phyloP scores from a whole-genome alignment of 2,329 filamentous ascomycete species.

The Penicillium crustosum region DNA sequence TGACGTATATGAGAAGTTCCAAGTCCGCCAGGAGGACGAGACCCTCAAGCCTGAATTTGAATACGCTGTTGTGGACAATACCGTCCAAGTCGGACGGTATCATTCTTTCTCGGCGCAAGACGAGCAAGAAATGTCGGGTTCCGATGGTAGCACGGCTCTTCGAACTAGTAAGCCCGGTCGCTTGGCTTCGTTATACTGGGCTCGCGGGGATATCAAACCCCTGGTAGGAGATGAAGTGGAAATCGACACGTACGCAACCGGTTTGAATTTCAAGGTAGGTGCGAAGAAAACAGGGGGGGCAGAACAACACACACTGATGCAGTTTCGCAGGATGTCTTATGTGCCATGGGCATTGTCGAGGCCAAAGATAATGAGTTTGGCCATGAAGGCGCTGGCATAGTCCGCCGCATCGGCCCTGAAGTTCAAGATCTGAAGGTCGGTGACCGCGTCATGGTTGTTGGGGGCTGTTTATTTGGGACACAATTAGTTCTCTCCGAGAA shows the following conservation, averaged over 20 bases:
- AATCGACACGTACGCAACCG: constrained; percentile 22
- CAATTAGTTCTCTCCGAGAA: constrained; percentile 12
- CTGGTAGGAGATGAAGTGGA: constrained; percentile 24
- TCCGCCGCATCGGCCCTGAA: constrained; percentile 19
- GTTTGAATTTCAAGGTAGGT: constrained; percentile 30
- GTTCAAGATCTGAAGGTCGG: constrained; percentile 22
- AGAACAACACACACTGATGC: background rate
- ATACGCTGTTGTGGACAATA: constrained; percentile 16
- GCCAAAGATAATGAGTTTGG: constrained; percentile 17
- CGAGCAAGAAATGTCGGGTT: background rate
- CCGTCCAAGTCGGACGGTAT: constrained; percentile 14
- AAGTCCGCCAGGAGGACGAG: constrained; percentile 4
- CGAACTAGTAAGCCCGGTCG: constrained; percentile 21
- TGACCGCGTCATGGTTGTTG: constrained; percentile 26
- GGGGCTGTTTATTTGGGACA: constrained; percentile 9
- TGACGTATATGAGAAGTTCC: constrained; percentile 16
- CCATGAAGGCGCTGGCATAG: constrained; percentile 24
- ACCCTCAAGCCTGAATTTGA: constrained; percentile 20
- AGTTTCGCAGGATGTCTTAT: constrained; percentile 18
- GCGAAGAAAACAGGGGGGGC: too few species aligned
- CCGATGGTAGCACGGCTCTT: constrained; percentile 6
- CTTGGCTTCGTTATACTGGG: constrained; percentile 26
- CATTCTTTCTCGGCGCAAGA: constrained; percentile 8
- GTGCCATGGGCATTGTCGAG: constrained; percentile 16
- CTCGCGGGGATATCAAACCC: background rate